Evolutionary conservation across 75 land plant species (phyloP), one percentile per base, ranked within the genome.

Genomic region (Chamaecyparis obtusa): DNA sequence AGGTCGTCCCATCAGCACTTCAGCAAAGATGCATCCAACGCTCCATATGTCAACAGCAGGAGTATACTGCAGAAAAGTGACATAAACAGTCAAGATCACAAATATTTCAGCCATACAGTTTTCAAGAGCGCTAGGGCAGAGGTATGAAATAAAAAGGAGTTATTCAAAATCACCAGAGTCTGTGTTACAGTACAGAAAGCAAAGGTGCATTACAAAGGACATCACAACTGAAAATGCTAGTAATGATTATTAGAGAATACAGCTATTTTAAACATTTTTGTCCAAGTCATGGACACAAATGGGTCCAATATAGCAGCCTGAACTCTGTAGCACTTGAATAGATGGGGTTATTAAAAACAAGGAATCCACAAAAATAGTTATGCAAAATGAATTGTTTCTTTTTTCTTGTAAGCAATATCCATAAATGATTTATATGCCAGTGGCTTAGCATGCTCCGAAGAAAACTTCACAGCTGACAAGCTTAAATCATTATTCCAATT

Each of bases 11-110:
- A 94, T 95, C 89, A 96, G 88, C 44, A 95, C 94, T 90, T 96
- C 97, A 43, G 95, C 96, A 91, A 96, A 96, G 35, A 96, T 96
- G 92, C 97, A 96, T 60, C 97, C 97, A 48, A 96, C 89, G 88
- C 97, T 96, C 96, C 97, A 96, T 67, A 96, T 95, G 88, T 96
- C 97, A 85, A 96, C 93, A 27, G 96, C 97, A 48, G 96, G 95
- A 83, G 97, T 96, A 64, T 96, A 96, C 96, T 96, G 95, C 87
- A 90, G 84, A 30, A 43, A 51, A 56, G 60, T 55, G 60, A 36
- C 17, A 3, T 32, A 77, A n/a, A 43, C 86, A 48, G 46, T 32
- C 10, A 48, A 7, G 10, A 71, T 21, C 60, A 2, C 17, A 9
- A 10, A 88, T 60, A 17, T 78, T 36, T 79, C 7, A 39, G 24